These are phyloP conservation scores for Volvox reticuliferus DNA, from an alignment of 139 green algal species.

Conservation along the genomic window DNA sequence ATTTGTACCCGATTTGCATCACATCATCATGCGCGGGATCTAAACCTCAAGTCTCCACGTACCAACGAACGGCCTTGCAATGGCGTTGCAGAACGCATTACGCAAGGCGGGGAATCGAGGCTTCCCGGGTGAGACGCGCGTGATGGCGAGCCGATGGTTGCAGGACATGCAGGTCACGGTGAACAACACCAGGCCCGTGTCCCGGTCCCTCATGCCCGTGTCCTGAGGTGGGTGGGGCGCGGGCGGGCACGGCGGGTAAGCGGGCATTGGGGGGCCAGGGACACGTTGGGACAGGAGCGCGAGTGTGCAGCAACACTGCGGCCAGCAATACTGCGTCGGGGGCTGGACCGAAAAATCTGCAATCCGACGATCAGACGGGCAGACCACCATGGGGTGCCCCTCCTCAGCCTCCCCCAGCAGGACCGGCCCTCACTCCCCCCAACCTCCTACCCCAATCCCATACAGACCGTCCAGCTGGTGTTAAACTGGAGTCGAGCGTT, in stretches of 20 bases:
- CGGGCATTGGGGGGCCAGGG: too few relatives aligned
- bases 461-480: not conserved
- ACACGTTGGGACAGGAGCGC: not conserved
- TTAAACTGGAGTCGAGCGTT: not conserved
- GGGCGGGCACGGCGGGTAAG: not conserved
- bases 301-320: not conserved
- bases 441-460: not conserved
- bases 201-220: not conserved
- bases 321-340: not conserved
- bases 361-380: too few relatives aligned
- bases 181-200: not conserved
- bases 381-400: not conserved
- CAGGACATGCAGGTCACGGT: not conserved
- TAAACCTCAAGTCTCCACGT: not conserved
- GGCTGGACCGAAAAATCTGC: not conserved
- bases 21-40: too few relatives aligned
- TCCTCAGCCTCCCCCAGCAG: not conserved
- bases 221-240: not conserved
- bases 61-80: not conserved
- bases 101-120: not conserved
- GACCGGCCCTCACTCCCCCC: not conserved
- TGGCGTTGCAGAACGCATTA: not conserved
- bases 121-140: not conserved
- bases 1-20: too few relatives aligned
- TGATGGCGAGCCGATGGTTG: not conserved